These are phyloP conservation scores for Nicotiana attenuata DNA, from an alignment of 257 asterid species.

Conservation along the genomic window DNA sequence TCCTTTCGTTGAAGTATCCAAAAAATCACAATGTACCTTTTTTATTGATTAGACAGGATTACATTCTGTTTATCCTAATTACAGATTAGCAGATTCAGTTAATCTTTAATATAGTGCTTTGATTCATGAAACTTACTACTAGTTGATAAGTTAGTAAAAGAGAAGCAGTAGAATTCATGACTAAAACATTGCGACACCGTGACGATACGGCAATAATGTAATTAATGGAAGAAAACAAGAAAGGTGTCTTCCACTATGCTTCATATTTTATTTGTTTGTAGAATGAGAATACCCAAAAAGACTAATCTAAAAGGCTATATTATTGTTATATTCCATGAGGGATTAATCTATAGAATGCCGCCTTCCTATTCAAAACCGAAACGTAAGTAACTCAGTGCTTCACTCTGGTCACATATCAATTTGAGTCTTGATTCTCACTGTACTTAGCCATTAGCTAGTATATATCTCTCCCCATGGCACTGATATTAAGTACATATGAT, in stretches of 20 bases:
- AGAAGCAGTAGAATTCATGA: constrained; percentile 6
- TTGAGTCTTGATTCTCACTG: background rate
- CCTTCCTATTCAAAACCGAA: background rate
- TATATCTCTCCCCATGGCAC: background rate
- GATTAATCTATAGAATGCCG: background rate
- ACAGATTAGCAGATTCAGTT: background rate
- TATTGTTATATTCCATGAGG: background rate
- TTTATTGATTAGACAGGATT: background rate
- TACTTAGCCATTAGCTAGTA: background rate
- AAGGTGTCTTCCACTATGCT: constrained; percentile 10
- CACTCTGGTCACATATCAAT: background rate
- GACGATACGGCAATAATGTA: constrained; percentile 2
- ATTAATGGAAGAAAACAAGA: constrained; percentile 8
- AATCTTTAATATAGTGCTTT: too few species aligned
- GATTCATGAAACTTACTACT: too few species aligned
- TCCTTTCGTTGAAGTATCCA: background rate
- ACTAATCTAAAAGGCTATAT: too few species aligned
- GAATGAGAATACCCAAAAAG: too few species aligned
- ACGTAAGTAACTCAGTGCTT: too few species aligned
- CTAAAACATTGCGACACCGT: constrained; percentile 6
- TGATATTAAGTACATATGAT: background rate
- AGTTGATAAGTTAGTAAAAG: background rate
- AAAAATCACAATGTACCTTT: background rate
- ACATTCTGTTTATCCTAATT: background rate
- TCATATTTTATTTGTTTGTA: constrained; percentile 5